A percentile compares a stretch with the other conserved stretches of the same genome.
Evolutionary conservation across 768 basidiomycete genomes (phyloP).

Genomic region (Termitomyces heimii): DNA sequence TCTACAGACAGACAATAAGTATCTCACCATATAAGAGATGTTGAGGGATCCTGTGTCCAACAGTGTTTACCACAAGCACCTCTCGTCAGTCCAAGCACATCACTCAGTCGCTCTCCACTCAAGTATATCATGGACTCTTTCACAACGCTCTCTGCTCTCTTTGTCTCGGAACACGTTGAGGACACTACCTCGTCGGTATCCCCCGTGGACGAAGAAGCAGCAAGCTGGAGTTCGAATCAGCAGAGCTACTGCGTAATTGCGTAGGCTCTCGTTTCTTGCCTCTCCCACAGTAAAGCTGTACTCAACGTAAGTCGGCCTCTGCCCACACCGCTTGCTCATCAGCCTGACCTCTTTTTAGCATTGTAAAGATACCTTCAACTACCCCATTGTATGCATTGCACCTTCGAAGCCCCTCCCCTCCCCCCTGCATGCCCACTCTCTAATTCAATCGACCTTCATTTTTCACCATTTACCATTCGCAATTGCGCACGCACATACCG

Average conservation of each 20-base stretch:
- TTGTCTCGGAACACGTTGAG: background rate
- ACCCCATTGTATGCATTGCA: background rate
- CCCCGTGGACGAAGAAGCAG: background rate
- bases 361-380: background rate
- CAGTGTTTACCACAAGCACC: background rate
- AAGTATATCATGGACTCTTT: background rate
- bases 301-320: background rate
- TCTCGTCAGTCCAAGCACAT: background rate
- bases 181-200: background rate
- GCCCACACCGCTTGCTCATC: background rate
- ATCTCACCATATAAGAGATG: background rate
- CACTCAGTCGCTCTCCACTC: background rate
- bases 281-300: background rate
- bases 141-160: background rate
- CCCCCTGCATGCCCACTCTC: too few species aligned
- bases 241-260: background rate
- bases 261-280: background rate
- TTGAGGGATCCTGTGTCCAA: too few species aligned
- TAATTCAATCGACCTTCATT: too few species aligned
- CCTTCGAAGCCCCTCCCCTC: background rate
- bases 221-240: accelerated
- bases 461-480: background rate
- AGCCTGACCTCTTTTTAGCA: background rate
- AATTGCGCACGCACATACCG: background rate
- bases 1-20: background rate